phyloP scores from a whole-genome alignment of 352 stramenopile species.

The Globisporangium uncinulatum region DNA sequence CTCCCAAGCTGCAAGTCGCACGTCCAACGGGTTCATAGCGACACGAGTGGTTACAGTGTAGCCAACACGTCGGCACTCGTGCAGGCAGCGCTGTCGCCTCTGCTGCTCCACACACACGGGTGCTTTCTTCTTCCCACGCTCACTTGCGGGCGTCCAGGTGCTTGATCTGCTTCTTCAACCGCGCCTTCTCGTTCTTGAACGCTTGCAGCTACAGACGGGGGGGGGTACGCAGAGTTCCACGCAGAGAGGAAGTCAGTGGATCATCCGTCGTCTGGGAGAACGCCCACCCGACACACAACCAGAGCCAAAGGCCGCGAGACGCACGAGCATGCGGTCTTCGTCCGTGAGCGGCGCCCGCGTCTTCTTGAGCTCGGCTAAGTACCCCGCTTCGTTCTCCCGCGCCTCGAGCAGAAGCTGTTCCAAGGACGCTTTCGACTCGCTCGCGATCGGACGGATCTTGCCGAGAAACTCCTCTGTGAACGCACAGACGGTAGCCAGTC shows the following conservation, averaged over 20 bases:
- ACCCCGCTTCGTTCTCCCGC: constrained; percentile 74
- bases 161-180: constrained; percentile 84
- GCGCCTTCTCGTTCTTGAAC: constrained; percentile 82
- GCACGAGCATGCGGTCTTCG: constrained; percentile 80
- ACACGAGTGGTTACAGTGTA: background rate
- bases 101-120: no score
- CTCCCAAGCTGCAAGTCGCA: no score
- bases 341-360: constrained; percentile 31
- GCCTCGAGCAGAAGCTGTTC: constrained; percentile 71
- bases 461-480: constrained; percentile 12
- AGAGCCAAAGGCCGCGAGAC: background rate
- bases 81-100: background rate
- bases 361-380: constrained; percentile 74
- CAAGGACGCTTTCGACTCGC: constrained; percentile 66
- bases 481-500: background rate
- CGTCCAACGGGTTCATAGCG: background rate
- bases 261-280: background rate
- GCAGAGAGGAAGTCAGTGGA: background rate
- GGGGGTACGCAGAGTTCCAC: background rate
- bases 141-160: constrained; percentile 65
- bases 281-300: background rate
- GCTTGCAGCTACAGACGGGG: constrained; percentile 44
- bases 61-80: background rate
- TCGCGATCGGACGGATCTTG: constrained; percentile 6
- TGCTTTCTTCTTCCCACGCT: background rate